A percentile compares a stretch with the other conserved stretches of the same genome.
Evolutionary conservation across 139 green algal genomes (phyloP).

Genomic region (Coccomyxa sp.): DNA sequence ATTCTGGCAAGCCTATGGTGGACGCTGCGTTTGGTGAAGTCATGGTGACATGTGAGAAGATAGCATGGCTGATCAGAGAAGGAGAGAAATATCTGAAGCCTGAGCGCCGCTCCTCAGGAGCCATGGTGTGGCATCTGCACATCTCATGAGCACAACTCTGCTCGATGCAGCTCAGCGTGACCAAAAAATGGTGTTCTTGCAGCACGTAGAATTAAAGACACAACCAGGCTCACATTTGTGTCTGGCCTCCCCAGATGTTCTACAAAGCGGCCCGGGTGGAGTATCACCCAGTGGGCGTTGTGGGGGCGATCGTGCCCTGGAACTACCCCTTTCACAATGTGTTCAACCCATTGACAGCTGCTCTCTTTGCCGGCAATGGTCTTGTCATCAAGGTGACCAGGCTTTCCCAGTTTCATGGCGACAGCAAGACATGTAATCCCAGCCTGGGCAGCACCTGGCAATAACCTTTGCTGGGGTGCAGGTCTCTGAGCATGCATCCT

Average conservation of each 20-base stretch:
- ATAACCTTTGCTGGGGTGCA: slow-evolving; percentile 11
- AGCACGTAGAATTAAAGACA: background rate
- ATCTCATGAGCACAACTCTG: background rate
- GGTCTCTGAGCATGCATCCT: slow-evolving; percentile 88
- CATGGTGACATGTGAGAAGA: slow-evolving; percentile 96
- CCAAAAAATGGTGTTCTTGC: background rate
- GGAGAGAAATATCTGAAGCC: slow-evolving; percentile 78
- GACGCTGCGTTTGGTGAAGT: slow-evolving; percentile 95
- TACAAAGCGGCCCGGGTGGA: slow-evolving; percentile 93
- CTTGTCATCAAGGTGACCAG: slow-evolving; percentile 90
- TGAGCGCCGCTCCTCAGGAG: slow-evolving; percentile 66
- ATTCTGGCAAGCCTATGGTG: slow-evolving; percentile 92
- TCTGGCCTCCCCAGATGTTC: slow-evolving; percentile 67
- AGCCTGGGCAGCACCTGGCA: background rate
- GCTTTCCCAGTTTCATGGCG: background rate
- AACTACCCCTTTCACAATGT: slow-evolving; percentile 99
- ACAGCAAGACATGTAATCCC: background rate
- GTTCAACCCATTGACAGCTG: slow-evolving; percentile 91
- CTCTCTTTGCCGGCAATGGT: slow-evolving; percentile 90
- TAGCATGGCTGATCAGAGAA: slow-evolving; percentile 86
- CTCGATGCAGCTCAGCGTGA: background rate
- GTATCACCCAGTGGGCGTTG: slow-evolving; percentile 88
- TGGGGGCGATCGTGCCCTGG: slow-evolving; percentile 97
- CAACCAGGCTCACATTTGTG: background rate
- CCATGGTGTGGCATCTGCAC: slow-evolving; percentile 61